Conservation (phyloP, 768 basidiomycete genomes). For the Russula vinacea region DNA sequence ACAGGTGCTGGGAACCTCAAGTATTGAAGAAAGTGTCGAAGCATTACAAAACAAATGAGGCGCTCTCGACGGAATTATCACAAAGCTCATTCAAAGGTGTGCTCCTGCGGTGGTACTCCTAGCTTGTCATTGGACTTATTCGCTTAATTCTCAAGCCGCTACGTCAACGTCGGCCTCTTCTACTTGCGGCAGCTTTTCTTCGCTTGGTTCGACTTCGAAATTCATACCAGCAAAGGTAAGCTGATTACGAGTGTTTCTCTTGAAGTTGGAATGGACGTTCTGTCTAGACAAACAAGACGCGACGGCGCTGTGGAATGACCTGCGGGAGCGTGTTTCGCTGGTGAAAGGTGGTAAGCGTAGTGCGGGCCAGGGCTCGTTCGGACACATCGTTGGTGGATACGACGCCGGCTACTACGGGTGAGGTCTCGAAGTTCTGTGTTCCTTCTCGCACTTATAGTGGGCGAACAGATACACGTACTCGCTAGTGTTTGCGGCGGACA, state of each 20-base stretch:
- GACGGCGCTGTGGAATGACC: constrained; percentile 73
- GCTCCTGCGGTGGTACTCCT: constrained; percentile 14
- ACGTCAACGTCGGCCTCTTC: constrained; percentile 79
- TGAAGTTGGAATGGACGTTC: constrained; percentile 3
- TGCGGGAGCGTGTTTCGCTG: constrained; percentile 66
- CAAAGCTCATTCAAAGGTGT: constrained; percentile 76
- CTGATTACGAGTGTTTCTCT: not conserved
- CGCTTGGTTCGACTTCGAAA: constrained; percentile 71
- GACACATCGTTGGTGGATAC: constrained; percentile 74
- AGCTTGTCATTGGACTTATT: not conserved
- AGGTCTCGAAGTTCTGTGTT: not conserved
- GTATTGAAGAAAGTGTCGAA: constrained; percentile 76
- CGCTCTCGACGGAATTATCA: constrained; percentile 70
- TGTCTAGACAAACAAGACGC: constrained; percentile 59
- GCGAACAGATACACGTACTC: constrained; percentile 57
- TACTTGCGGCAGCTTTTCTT: constrained; percentile 85
- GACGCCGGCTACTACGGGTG: constrained; percentile 72
- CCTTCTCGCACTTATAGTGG: not conserved
- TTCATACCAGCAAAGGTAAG: constrained; percentile 65
- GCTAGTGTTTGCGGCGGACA: constrained; percentile 57
- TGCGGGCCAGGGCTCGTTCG: constrained; percentile 74
- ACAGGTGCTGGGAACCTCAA: constrained; percentile 76
- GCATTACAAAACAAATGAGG: constrained; percentile 73
- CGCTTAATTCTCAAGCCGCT: constrained; percentile 37
- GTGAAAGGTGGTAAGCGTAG: constrained; percentile 57